Percentiles rank a stretch among this genome's conserved stretches.
Evolutionary conservation across 768 basidiomycete genomes (phyloP).

Genomic region (Macrolepiota fuliginosa): DNA sequence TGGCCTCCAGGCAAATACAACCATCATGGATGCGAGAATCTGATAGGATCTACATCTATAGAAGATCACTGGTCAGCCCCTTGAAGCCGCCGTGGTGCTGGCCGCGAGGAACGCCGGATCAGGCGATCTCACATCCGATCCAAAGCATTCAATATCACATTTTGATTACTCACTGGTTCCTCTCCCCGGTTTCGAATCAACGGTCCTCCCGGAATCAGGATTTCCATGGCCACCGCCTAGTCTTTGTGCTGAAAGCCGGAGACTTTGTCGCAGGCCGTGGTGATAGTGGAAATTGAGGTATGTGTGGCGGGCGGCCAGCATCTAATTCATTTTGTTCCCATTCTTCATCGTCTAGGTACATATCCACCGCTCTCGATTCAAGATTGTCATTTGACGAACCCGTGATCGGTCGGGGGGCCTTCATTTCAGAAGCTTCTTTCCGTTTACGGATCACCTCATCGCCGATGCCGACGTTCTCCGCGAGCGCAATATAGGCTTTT

Average conservation of each 20-base stretch:
- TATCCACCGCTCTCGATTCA: constrained; percentile 6
- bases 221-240: constrained; percentile 10
- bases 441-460: constrained; percentile 27
- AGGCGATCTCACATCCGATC: neutral
- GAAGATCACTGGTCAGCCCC: neutral
- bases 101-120: neutral
- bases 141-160: neutral
- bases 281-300: neutral
- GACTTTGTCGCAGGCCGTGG: neutral
- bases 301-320: neutral
- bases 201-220: neutral
- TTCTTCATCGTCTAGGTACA: constrained; percentile 15
- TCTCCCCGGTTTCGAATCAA: too few species aligned
- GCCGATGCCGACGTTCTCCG: constrained; percentile 39
- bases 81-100: neutral
- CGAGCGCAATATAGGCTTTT: constrained; percentile 67
- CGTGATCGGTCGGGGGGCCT: neutral
- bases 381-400: neutral
- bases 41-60: neutral
- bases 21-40: neutral
- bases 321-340: constrained; percentile 8
- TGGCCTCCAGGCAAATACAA: neutral
- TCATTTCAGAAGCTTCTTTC: constrained; percentile 22
- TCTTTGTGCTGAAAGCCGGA: neutral
- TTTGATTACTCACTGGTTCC: neutral